Conservation (phyloP, 208 protist genomes). For the Herpetomonas tarakana region DNA sequence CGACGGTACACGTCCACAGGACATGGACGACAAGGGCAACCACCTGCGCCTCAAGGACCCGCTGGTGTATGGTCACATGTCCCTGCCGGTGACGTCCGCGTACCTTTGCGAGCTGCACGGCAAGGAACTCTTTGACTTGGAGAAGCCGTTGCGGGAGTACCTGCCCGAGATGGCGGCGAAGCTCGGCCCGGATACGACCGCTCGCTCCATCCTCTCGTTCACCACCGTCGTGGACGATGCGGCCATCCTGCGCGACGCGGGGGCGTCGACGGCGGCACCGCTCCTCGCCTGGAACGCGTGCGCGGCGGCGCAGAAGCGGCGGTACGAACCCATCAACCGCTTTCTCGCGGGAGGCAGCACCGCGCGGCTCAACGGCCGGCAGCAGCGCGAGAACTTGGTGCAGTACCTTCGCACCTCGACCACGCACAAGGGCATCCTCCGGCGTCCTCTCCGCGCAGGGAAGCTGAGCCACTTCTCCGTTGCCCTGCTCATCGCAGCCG, state of each 20-base stretch:
- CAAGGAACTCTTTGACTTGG: slow-evolving; percentile 52
- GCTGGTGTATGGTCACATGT: slow-evolving; percentile 63
- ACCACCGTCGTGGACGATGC: slow-evolving; percentile 50
- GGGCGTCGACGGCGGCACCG: slow-evolving; percentile 15
- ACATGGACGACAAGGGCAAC: slow-evolving; percentile 86
- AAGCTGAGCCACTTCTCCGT: slow-evolving; percentile 67
- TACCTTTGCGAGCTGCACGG: slow-evolving; percentile 80
- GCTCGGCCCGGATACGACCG: slow-evolving; percentile 40
- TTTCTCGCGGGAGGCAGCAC: slow-evolving; percentile 42
- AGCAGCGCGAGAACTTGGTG: slow-evolving; percentile 66
- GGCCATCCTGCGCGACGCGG: slow-evolving; percentile 41
- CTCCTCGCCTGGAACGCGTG: slow-evolving; percentile 32
- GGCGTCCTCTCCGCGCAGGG: slow-evolving; percentile 9
- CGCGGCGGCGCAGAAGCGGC: slow-evolving; percentile 24
- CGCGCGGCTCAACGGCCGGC: slow-evolving; percentile 30
- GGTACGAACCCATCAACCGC: slow-evolving; percentile 55
- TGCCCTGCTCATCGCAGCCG: slow-evolving; percentile 66
- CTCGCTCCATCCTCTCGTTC: slow-evolving; percentile 64
- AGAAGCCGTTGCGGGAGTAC: slow-evolving; percentile 45
- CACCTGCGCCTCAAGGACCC: slow-evolving; percentile 82
- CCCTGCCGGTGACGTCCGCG: slow-evolving; percentile 63
- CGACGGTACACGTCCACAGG: slow-evolving; percentile 52
- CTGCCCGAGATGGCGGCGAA: slow-evolving; percentile 54
- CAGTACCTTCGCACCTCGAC: slow-evolving; percentile 54
- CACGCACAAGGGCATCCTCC: slow-evolving; percentile 12